Evolutionary conservation across 1,284 basidiomycete species (phyloP).

Genomic region (Trametes versicolor): DNA sequence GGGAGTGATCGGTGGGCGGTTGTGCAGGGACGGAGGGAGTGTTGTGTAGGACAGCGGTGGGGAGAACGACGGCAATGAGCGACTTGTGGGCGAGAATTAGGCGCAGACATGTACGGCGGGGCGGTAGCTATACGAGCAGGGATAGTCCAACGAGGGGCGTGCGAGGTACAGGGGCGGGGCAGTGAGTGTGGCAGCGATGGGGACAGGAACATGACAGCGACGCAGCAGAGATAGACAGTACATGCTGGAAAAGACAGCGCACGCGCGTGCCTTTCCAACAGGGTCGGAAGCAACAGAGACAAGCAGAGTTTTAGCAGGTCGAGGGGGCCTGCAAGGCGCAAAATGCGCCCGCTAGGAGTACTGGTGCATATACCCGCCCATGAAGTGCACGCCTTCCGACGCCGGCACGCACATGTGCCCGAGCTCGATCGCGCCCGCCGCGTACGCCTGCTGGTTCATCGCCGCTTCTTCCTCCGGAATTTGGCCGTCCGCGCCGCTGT

Average conservation of each 20-base stretch:
- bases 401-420: slow-evolving; percentile 39
- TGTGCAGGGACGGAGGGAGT: not conserved
- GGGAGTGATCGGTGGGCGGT: not conserved
- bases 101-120: slow-evolving; percentile 7
- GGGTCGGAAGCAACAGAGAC: not conserved
- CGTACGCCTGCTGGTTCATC: slow-evolving; percentile 29
- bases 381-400: slow-evolving; percentile 32
- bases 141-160: slow-evolving; percentile 9
- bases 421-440: slow-evolving; percentile 38
- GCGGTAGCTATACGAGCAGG: slow-evolving; percentile 23
- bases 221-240: slow-evolving; percentile 14
- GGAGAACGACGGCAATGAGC: slow-evolving; percentile 7
- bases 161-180: slow-evolving; percentile 11
- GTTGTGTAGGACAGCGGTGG: slow-evolving; percentile 8
- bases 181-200: not conserved
- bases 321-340: not conserved
- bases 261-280: not conserved
- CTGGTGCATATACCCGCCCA: slow-evolving; percentile 33
- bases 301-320: slow-evolving; percentile 2
- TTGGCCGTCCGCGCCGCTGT: slow-evolving; percentile 15
- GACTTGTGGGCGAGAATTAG: slow-evolving; percentile 11
- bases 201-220: slow-evolving; percentile 18
- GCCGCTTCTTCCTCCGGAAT: slow-evolving; percentile 18
- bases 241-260: slow-evolving; percentile 4
- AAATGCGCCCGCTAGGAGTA: slow-evolving; percentile 24